These are phyloP conservation scores for Solanum chmielewskii DNA, from an alignment of 257 asterid genomes.

Conservation along the genomic window DNA sequence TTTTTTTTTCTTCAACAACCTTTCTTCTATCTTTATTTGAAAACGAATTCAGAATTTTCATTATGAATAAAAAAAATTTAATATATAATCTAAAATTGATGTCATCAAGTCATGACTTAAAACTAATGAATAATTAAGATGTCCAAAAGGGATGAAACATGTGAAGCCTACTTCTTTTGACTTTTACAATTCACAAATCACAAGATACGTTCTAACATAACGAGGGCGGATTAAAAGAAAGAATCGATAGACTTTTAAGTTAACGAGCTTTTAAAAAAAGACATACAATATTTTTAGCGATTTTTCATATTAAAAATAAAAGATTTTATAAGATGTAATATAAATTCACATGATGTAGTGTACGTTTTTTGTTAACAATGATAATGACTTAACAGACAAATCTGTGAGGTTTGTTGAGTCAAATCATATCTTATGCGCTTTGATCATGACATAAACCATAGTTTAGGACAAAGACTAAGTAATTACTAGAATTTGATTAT, in stretches of 20 bases:
- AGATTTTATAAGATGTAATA: not conserved
- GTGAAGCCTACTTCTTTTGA: constrained; percentile 5
- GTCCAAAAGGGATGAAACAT: not conserved
- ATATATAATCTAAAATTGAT: not conserved
- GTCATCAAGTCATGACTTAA: not conserved
- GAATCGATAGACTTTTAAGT: rapidly evolving
- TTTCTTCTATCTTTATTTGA: not conserved
- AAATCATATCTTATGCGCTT: not conserved
- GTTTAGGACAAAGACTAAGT: not conserved
- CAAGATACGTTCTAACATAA: not conserved
- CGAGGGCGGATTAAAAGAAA: not conserved
- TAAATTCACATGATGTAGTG: not conserved
- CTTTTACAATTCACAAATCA: not conserved
- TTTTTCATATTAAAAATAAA: not conserved
- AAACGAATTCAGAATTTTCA: rapidly evolving
- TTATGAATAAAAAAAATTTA: too few relatives aligned
- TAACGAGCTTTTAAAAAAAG: not conserved
- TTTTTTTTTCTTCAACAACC: not conserved
- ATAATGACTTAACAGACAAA: not conserved
- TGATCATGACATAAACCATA: not conserved
- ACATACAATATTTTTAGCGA: rapidly evolving
- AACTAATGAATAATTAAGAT: not conserved
- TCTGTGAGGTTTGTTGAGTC: not conserved
- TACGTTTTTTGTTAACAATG: not conserved
- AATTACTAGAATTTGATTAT: too few relatives aligned